Base-by-base conservation (phyloP, 805 yeast genomes). In the Candida parachauliodes region DNA sequence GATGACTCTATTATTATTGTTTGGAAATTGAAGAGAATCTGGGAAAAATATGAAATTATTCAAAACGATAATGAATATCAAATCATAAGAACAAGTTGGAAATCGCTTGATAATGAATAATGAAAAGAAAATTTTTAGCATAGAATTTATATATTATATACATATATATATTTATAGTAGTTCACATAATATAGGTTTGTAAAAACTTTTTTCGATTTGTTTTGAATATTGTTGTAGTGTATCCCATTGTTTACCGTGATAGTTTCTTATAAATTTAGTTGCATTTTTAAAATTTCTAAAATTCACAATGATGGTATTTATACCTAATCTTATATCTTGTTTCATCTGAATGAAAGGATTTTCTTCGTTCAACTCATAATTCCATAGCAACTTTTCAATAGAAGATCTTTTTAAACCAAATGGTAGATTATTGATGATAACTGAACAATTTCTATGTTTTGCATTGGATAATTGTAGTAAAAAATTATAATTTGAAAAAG, bases 31-130 rank as follows among this genome's bases (percentile, higher is more conserved):
- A 71, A 78, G 43, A 81, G 82, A 4, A 79, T 79, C 20, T 87
- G 96, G 96, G 97, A 91, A 54, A 87, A 84, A 55, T 91, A 84
- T 56, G 77, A 70, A 10, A 77, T 91, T 25, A 27, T 36, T 5
- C 39, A 33, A 12, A 6, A 12, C 11, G 28, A 21, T 14, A 16
- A 32, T 16, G 39, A 30, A 10, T 59, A 51, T 57, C 59, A 52
- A 28, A 34, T 56, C 12, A 40, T 47, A 4, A 35, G 59, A 22
- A 45, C 50, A 27, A 52, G 56, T 37, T 58, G 61, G 61, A 56
- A 54, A 37, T 45, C 51, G 15, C 49, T 56, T 15, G 59, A 54
- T 38, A 40, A 34, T 32, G 41, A 36, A 15, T 33, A 31, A 18
- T 19, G 25, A 30, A 11, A 20, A n/a, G n/a, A n/a, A 15, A 3